These are phyloP conservation scores for Ganoderma leucocontextum DNA, from an alignment of 1,284 basidiomycete species.

Conservation along the genomic window DNA sequence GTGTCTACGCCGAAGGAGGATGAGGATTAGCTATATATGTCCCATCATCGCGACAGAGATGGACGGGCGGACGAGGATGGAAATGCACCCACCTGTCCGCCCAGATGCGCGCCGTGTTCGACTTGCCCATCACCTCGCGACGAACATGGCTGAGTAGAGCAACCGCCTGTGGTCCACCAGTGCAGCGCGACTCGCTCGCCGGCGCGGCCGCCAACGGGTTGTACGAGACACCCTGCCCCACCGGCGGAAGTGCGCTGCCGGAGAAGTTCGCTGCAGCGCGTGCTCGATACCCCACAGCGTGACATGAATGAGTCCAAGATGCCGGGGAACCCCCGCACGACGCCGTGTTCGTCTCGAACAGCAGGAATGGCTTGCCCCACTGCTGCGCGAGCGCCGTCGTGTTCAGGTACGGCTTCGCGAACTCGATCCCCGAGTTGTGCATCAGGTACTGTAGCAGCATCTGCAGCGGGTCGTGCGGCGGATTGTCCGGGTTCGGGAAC, in stretches of 20 bases:
- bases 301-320: slow-evolving; percentile 67
- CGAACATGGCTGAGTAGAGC: slow-evolving; percentile 72
- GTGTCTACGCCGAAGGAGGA: slow-evolving; percentile 55
- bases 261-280: slow-evolving; percentile 58
- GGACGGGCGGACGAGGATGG: neutral
- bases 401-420: slow-evolving; percentile 60
- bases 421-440: slow-evolving; percentile 57
- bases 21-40: neutral
- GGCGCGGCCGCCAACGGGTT: slow-evolving; percentile 69
- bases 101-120: slow-evolving; percentile 63
- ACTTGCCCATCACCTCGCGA: slow-evolving; percentile 70
- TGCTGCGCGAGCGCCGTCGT: slow-evolving; percentile 55
- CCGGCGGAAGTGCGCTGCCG: slow-evolving; percentile 65
- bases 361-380: slow-evolving; percentile 54
- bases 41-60: neutral
- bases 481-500: slow-evolving; percentile 42
- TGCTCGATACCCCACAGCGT: slow-evolving; percentile 54
- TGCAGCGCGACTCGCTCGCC: slow-evolving; percentile 63
- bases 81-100: slow-evolving; percentile 53
- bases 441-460: slow-evolving; percentile 64
- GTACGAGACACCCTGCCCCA: slow-evolving; percentile 71
- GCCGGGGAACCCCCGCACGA: slow-evolving; percentile 84
- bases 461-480: slow-evolving; percentile 52
- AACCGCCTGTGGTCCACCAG: slow-evolving; percentile 69
- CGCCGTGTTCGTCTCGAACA: slow-evolving; percentile 85